phyloP scores from a whole-genome alignment of 2,329 filamentous ascomycete genomes.

The Colletotrichum spinosum region DNA sequence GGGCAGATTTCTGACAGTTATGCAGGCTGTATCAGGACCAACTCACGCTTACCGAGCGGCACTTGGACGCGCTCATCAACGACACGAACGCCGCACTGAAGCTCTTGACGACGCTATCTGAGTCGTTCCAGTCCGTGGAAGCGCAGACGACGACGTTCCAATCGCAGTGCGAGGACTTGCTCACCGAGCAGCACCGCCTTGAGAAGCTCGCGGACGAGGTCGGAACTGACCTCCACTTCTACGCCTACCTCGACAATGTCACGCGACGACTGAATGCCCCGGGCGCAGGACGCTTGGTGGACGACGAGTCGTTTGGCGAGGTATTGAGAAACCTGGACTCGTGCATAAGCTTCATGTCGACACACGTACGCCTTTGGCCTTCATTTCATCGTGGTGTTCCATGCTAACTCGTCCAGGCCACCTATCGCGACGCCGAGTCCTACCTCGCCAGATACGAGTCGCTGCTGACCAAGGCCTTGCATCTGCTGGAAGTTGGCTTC shows the following conservation, averaged over 20 bases:
- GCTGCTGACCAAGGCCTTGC: conserved; percentile 76
- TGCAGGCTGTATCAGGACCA: conserved; percentile 82
- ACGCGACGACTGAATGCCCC: conserved; percentile 92
- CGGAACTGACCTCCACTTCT: conserved; percentile 91
- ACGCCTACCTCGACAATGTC: conserved; percentile 91
- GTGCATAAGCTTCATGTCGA: conserved; percentile 92
- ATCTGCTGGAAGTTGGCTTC: conserved; percentile 70
- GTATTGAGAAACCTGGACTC: conserved; percentile 90
- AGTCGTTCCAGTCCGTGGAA: conserved; percentile 89
- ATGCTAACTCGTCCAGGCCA: conserved; percentile 62
- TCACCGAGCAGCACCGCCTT: conserved; percentile 84
- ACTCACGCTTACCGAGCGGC: conserved; percentile 81
- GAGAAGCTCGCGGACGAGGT: conserved; percentile 85
- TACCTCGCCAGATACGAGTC: conserved; percentile 91
- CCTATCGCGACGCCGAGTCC: conserved; percentile 86
- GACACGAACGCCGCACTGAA: conserved; percentile 82
- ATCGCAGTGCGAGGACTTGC: conserved; percentile 87
- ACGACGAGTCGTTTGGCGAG: conserved; percentile 85
- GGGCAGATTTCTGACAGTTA: neutral
- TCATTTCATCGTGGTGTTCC: neutral
- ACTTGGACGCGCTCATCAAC: conserved; percentile 81
- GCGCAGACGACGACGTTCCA: conserved; percentile 93
- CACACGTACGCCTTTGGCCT: conserved; percentile 72
- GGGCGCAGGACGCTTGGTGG: conserved; percentile 86
- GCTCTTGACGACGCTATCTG: conserved; percentile 81